Percentiles rank a stretch among this genome's conserved stretches.
phyloP scores from a whole-genome alignment of 2,329 filamentous ascomycete genomes.

The Curvularia eragrostidis region DNA sequence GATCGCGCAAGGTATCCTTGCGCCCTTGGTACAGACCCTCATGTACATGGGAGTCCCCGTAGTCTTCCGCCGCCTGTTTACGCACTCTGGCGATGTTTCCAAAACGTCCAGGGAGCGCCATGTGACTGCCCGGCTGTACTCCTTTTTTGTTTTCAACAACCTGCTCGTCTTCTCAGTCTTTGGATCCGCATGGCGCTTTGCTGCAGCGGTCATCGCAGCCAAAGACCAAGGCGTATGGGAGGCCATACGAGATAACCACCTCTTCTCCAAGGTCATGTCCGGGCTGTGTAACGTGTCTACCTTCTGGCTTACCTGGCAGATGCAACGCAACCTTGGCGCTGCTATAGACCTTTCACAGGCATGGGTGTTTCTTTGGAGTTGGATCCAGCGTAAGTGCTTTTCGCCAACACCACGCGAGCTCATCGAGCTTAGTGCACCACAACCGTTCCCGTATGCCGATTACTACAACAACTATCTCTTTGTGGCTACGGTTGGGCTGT shows the following conservation, averaged over 20 bases:
- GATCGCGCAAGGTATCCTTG: conserved; percentile 87
- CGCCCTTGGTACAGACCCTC: conserved; percentile 83
- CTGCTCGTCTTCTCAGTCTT: conserved; percentile 92
- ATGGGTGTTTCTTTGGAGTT: conserved; percentile 79
- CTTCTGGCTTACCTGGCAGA: conserved; percentile 89
- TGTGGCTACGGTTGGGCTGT: conserved; percentile 85
- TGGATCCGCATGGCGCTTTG: conserved; percentile 81
- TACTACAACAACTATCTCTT: conserved; percentile 99
- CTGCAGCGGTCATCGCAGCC: conserved; percentile 68
- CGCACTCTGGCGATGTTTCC: conserved; percentile 83
- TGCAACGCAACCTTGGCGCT: conserved; percentile 84
- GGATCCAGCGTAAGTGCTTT: conserved; percentile 79
- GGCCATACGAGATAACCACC: conserved; percentile 69
- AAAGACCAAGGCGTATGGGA: conserved; percentile 65
- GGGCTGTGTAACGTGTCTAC: conserved; percentile 81
- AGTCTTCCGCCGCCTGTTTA: conserved; percentile 85
- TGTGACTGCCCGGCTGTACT: conserved; percentile 86
- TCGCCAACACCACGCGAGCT: conserved; percentile 87
- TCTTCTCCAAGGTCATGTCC: conserved; percentile 71
- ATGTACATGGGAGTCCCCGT: conserved; percentile 87
- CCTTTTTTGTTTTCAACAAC: conserved; percentile 99
- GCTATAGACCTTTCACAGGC: conserved; percentile 88
- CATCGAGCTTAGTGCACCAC: conserved; percentile 91
- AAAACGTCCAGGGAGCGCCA: conserved; percentile 88
- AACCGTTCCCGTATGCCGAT: conserved; percentile 88